These are phyloP conservation scores for Penicillium psychrofluorescens DNA, from an alignment of 495 filamentous ascomycete genomes.

Conservation along the genomic window DNA sequence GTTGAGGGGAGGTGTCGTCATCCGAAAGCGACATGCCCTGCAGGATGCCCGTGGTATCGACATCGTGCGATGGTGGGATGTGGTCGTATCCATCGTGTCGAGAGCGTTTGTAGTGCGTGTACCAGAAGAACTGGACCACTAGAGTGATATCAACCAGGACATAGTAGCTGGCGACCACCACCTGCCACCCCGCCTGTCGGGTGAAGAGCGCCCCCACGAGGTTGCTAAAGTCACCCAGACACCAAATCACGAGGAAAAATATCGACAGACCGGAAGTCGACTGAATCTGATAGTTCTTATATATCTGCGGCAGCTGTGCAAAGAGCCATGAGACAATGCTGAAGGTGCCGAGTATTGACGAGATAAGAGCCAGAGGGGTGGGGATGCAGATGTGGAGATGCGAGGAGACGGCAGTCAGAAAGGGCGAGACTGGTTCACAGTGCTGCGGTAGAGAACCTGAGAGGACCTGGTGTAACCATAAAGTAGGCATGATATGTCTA, in stretches of 20 bases:
- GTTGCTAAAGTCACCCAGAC: conserved; percentile 62
- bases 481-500: conserved; percentile 19
- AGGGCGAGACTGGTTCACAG: conserved; percentile 55
- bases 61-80: conserved; percentile 12
- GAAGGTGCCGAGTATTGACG: conserved; percentile 54
- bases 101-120: conserved; percentile 43
- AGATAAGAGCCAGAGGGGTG: conserved; percentile 58
- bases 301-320: conserved; percentile 68
- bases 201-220: conserved; percentile 60
- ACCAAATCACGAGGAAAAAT: conserved; percentile 65
- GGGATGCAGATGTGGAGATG: conserved; percentile 61
- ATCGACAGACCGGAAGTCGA: conserved; percentile 63
- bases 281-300: conserved; percentile 58
- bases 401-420: conserved; percentile 52
- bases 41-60: conserved; percentile 15
- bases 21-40: conserved; percentile 24
- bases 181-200: conserved; percentile 63
- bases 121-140: conserved; percentile 63
- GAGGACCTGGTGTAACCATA: conserved; percentile 21
- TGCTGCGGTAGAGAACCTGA: conserved; percentile 44
- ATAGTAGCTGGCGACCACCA: conserved; percentile 61
- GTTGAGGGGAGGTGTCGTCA: conserved; percentile 7
- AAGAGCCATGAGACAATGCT: conserved; percentile 72
- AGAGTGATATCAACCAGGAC: conserved; percentile 58
- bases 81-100: conserved; percentile 22